Evolutionary conservation across 495 filamentous ascomycete genomes (phyloP), one percentile per base, ranked within the genome.

Genomic region (Penicillium angulare): DNA sequence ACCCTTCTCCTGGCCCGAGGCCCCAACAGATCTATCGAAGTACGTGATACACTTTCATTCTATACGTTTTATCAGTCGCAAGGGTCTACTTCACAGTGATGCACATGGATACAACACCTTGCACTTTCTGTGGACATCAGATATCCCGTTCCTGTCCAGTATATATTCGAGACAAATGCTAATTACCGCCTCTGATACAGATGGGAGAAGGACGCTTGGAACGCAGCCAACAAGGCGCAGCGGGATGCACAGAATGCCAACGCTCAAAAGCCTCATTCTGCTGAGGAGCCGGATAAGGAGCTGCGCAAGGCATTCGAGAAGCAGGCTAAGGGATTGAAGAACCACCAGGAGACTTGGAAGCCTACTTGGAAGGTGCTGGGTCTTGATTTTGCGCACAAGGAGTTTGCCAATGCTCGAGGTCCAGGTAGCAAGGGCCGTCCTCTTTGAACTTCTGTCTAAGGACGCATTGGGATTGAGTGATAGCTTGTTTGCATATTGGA

Each of bases 1-100:
- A 76, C 88, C 90, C 31, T 96, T 97, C 77, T 81, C 85, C 49
- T 96, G 87, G 84, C 92, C 92, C 6, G 75, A 82, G 50, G 69
- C 67, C 59, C 84, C 84, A 16, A 67, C 76, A 56, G 78, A 86
- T 56, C 69, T 77, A 45, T 59, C 67, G 47, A 54, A 65, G 79
- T 88, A 79, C n/a, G n/a, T n/a, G n/a, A n/a, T n/a, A n/a, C n/a
- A n/a, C n/a, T n/a, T n/a, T n/a, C n/a, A n/a, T n/a, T n/a, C n/a
- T n/a, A n/a, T n/a, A n/a, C 52, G 81, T 78, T 44, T 8, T 44
- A 9, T 15, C 21, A 8, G n/a, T n/a, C 24, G 29, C 10, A 1
- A 12, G 7, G 2, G 8, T 13, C 21, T 16, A 20, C 13, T 35
- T 2, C n/a, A 6, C 15, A 6, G 27, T 9, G 9, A 10, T 32